phyloP scores from a whole-genome alignment of 176 grass and related monocot species.

The Oryza brachyantha region DNA sequence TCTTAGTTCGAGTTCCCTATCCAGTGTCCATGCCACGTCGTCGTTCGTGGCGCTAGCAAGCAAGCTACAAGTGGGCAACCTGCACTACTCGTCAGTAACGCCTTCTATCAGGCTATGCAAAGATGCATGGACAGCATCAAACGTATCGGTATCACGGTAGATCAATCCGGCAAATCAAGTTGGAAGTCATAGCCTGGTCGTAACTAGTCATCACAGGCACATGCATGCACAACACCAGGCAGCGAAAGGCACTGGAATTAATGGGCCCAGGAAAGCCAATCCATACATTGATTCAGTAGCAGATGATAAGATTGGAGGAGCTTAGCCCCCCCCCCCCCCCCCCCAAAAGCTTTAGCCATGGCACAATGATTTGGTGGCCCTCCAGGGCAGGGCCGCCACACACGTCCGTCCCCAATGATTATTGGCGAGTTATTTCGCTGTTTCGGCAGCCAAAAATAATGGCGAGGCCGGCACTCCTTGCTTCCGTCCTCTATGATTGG shows the following conservation, averaged over 20 bases:
- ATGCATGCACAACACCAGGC: neutral
- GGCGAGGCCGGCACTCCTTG: neutral
- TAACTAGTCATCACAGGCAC: neutral
- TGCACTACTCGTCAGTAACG: neutral
- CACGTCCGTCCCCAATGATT: constrained; percentile 16
- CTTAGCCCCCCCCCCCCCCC: no score
- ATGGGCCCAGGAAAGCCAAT: neutral
- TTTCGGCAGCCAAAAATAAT: constrained; percentile 1
- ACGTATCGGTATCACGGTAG: neutral
- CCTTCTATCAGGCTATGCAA: neutral
- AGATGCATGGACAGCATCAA: neutral
- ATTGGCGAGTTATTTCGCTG: constrained; percentile 22
- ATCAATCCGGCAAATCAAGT: neutral
- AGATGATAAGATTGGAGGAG: neutral
- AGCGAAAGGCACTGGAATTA: neutral
- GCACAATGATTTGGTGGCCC: constrained; percentile 6
- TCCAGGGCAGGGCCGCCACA: neutral
- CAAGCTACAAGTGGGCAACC: neutral
- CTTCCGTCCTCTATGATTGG: neutral
- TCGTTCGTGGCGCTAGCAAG: neutral
- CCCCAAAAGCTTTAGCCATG: neutral
- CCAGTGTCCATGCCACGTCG: neutral
- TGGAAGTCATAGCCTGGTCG: neutral
- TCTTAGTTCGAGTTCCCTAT: neutral
- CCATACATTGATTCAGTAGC: neutral